These are phyloP conservation scores for Trametes sp. DNA, from an alignment of 1,284 basidiomycete genomes.

Conservation along the genomic window DNA sequence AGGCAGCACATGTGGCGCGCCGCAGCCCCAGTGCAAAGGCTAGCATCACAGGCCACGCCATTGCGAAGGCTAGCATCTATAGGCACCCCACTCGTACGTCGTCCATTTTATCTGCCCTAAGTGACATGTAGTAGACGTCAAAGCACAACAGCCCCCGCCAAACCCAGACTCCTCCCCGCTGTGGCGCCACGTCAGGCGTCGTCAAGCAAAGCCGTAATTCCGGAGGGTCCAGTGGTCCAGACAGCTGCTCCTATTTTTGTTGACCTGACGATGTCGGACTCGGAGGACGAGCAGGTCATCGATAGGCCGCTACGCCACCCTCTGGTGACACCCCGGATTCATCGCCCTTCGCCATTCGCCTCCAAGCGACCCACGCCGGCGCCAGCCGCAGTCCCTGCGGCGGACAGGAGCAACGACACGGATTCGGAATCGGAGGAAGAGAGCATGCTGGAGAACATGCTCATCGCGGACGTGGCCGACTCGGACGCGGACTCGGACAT, in stretches of 20 bases:
- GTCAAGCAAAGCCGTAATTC: slow-evolving; percentile 5
- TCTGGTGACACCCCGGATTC: slow-evolving; percentile 25
- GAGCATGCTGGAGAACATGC: slow-evolving; percentile 32
- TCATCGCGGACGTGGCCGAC: slow-evolving; percentile 18
- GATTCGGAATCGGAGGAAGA: slow-evolving; percentile 32
- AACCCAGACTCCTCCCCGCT: slow-evolving; percentile 6
- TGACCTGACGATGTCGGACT: slow-evolving; percentile 38
- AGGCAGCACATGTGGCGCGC: slow-evolving; percentile 12
- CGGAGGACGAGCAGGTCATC: slow-evolving; percentile 21
- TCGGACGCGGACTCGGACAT: slow-evolving; percentile 28
- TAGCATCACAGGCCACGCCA: slow-evolving; percentile 12
- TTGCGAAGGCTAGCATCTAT: slow-evolving; percentile 16
- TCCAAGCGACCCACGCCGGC: slow-evolving; percentile 22
- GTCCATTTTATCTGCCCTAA: neutral
- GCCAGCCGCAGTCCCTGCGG: neutral
- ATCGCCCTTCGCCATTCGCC: slow-evolving; percentile 9
- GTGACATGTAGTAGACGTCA: neutral
- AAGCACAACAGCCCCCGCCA: slow-evolving; percentile 8
- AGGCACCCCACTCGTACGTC: slow-evolving; percentile 22
- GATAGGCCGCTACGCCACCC: slow-evolving; percentile 13
- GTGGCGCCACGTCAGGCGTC: neutral
- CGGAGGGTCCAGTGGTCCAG: slow-evolving; percentile 11
- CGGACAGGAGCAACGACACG: neutral
- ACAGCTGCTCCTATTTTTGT: slow-evolving; percentile 28
- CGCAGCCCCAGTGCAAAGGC: slow-evolving; percentile 15